phyloP scores from a whole-genome alignment of 2,329 filamentous ascomycete genomes.

The Xylaria sp. region DNA sequence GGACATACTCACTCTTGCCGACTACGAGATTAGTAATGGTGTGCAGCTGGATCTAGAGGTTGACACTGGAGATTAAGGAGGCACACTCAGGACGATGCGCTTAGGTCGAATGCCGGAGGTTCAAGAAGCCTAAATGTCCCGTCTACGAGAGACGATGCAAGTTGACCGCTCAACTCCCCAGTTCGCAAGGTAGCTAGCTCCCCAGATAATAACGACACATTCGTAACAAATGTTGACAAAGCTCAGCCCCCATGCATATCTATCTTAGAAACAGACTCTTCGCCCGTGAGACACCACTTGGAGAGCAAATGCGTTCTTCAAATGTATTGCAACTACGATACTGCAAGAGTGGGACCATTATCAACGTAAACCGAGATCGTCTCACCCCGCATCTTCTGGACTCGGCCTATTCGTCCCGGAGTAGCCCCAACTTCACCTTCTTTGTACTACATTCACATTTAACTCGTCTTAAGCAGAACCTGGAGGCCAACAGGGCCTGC shows the following conservation, averaged over 20 bases:
- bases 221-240: conserved; percentile 16
- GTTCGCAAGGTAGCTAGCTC: conserved; percentile 26
- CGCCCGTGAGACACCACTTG: conserved; percentile 1
- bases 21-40: conserved; percentile 93
- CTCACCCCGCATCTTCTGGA: too few species aligned
- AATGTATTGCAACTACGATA: too few species aligned
- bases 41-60: conserved; percentile 71
- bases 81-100: not conserved
- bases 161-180: not conserved
- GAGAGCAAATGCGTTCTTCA: not conserved
- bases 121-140: not conserved
- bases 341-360: too few species aligned
- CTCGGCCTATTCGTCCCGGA: too few species aligned
- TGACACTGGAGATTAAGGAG: conserved; percentile 62
- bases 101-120: not conserved
- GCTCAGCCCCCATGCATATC: conserved; percentile 3
- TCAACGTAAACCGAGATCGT: too few species aligned
- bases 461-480: too few species aligned
- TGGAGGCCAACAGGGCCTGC: too few species aligned
- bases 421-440: too few species aligned
- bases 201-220: conserved; percentile 7
- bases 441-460: too few species aligned
- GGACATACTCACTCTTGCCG: conserved; percentile 82
- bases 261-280: not conserved
- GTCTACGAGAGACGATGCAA: not conserved